These are phyloP conservation scores for Somion occarium DNA, from an alignment of 1,284 basidiomycete species.

Conservation along the genomic window DNA sequence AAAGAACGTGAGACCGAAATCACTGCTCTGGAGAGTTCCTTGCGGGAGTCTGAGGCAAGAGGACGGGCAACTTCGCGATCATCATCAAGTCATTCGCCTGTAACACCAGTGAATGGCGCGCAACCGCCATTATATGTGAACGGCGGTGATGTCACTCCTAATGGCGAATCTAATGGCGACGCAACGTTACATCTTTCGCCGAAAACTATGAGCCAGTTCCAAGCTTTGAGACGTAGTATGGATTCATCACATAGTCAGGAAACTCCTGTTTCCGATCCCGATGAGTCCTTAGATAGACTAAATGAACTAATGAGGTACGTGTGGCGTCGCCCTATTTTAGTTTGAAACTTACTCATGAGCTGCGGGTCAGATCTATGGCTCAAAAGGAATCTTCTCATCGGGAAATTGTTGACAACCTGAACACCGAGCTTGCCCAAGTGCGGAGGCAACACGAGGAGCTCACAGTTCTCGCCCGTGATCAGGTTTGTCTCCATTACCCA, in stretches of 20 bases:
- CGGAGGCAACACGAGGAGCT: constrained; percentile 78
- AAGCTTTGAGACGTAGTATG: constrained; percentile 63
- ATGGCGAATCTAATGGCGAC: neutral
- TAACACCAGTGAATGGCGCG: constrained; percentile 19
- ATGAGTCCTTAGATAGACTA: constrained; percentile 68
- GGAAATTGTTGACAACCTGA: constrained; percentile 70
- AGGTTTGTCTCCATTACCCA: constrained; percentile 40
- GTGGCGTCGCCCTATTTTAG: constrained; percentile 10
- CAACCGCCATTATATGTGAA: neutral
- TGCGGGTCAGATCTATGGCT: constrained; percentile 77
- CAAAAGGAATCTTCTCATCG: constrained; percentile 87
- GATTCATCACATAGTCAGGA: constrained; percentile 33
- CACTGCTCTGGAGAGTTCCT: constrained; percentile 61
- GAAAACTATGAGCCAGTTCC: constrained; percentile 65
- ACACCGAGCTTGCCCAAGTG: constrained; percentile 60
- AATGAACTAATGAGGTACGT: constrained; percentile 85
- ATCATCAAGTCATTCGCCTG: constrained; percentile 16
- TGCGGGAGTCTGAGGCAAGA: constrained; percentile 36
- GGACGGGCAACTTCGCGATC: constrained; percentile 28
- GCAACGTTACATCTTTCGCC: constrained; percentile 47
- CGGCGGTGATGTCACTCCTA: constrained; percentile 18
- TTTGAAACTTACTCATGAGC: constrained; percentile 8
- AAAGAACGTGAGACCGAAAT: constrained; percentile 89
- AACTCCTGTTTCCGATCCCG: constrained; percentile 39
- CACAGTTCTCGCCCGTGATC: constrained; percentile 72